Conservation (phyloP, 2,329 filamentous ascomycete species). For the Tricladium varicosporioides region DNA sequence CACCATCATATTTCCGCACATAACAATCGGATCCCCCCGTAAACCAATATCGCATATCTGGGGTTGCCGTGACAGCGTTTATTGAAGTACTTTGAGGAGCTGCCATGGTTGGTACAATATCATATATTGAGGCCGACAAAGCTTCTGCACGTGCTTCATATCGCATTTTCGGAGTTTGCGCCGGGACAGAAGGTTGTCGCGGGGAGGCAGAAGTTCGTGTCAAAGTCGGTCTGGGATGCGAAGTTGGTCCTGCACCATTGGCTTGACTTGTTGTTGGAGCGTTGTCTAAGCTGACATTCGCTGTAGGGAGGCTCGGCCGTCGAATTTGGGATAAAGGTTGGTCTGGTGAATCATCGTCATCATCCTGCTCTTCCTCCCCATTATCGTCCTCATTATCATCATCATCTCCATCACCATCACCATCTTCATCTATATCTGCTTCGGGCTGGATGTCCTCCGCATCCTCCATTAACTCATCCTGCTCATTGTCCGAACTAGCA, state of each 20-base stretch:
- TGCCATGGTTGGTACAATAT: conserved; percentile 95
- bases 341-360: conserved; percentile 53
- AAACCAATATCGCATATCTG: conserved; percentile 92
- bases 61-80: conserved; percentile 87
- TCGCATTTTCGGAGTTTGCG: conserved; percentile 46
- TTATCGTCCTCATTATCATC: conserved; percentile 35
- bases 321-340: conserved; percentile 25
- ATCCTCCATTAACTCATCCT: conserved; percentile 58
- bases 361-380: conserved; percentile 46
- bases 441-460: conserved; percentile 36
- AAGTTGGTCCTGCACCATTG: conserved; percentile 31
- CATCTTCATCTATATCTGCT: conserved; percentile 34
- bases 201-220: conserved; percentile 33
- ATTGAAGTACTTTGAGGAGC: conserved; percentile 94
- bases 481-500: conserved; percentile 49
- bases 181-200: conserved; percentile 31
- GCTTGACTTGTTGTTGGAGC: conserved; percentile 20
- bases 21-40: conserved; percentile 93
- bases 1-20: conserved; percentile 94
- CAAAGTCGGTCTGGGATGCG: conserved; percentile 29
- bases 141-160: conserved; percentile 73
- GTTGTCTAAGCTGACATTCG: conserved; percentile 30
- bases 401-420: conserved; percentile 33
- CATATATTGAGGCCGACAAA: conserved; percentile 78
- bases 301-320: conserved; percentile 28